Conservation (phyloP, 495 filamentous ascomycete genomes). For the Pyrenula aspistea region DNA sequence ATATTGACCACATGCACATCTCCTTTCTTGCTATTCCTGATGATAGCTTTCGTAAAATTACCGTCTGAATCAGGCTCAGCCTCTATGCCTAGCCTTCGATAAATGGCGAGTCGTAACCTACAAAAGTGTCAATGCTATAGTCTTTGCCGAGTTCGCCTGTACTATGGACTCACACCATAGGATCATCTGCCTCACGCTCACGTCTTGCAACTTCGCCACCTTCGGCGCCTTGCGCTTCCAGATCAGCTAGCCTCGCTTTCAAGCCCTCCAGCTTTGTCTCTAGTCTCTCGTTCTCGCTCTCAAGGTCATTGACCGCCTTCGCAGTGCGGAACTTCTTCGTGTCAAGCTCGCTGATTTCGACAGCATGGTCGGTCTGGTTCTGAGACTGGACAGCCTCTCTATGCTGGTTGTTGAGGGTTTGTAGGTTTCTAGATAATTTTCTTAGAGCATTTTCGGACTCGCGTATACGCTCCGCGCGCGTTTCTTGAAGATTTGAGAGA, state of each 20-base stretch:
- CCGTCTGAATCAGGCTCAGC: constrained; percentile 71
- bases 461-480: constrained; percentile 62
- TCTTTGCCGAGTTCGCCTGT: background rate
- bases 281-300: constrained; percentile 83
- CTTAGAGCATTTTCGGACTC: constrained; percentile 60
- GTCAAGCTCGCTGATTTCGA: constrained; percentile 70
- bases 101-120: constrained; percentile 79
- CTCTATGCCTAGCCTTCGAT: constrained; percentile 81
- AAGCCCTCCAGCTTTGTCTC: constrained; percentile 70
- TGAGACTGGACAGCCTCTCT: constrained; percentile 56
- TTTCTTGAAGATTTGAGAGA: constrained; percentile 62
- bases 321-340: constrained; percentile 91
- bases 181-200: constrained; percentile 51
- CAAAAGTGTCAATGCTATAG: constrained; percentile 5
- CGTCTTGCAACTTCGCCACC: constrained; percentile 41
- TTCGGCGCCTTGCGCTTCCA: constrained; percentile 70
- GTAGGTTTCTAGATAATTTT: constrained; percentile 60
- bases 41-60: constrained; percentile 73
- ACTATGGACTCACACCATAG: constrained; percentile 27
- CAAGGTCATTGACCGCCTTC: constrained; percentile 74
- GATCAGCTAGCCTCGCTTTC: constrained; percentile 59
- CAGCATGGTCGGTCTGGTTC: constrained; percentile 64
- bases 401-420: constrained; percentile 57
- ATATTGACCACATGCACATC: constrained; percentile 94
- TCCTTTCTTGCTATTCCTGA: constrained; percentile 75